Percentiles rank a stretch among this genome's conserved stretches.
Conservation (phyloP, 208 protist genomes). For the Phytomonas francai region DNA sequence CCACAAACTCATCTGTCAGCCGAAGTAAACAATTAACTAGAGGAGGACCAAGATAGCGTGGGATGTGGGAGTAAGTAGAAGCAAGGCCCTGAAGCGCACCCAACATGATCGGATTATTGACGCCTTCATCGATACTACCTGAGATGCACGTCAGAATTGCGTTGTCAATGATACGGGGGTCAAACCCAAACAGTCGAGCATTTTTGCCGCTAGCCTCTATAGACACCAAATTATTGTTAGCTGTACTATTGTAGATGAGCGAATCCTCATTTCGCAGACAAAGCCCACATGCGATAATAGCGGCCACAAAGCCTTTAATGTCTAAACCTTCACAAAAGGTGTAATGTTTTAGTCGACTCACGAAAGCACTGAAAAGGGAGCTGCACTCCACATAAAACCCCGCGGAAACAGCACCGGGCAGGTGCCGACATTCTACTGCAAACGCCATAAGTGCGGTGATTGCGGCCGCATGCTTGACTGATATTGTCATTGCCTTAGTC, state of each 20-base stretch:
- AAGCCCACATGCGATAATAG: conserved; percentile 66
- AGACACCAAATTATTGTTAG: not conserved
- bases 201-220: conserved; percentile 17
- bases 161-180: conserved; percentile 43
- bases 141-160: conserved; percentile 53
- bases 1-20: conserved; percentile 64
- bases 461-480: conserved; percentile 18
- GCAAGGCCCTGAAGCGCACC: conserved; percentile 60
- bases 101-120: conserved; percentile 41
- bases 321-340: conserved; percentile 39
- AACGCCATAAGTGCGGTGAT: conserved; percentile 60
- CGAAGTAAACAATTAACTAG: conserved; percentile 61
- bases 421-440: conserved; percentile 41
- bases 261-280: conserved; percentile 35
- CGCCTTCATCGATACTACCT: conserved; percentile 43
- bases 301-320: conserved; percentile 60
- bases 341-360: conserved; percentile 32
- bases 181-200: conserved; percentile 40
- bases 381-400: conserved; percentile 69
- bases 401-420: conserved; percentile 39
- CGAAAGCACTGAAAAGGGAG: conserved; percentile 34
- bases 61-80: conserved; percentile 36
- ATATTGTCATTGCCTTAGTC: conserved; percentile 1
- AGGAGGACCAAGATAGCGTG: conserved; percentile 33
- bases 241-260: conserved; percentile 4